These are phyloP conservation scores for Fusarium bulbicola DNA, from an alignment of 2,329 filamentous ascomycete species.

Conservation along the genomic window DNA sequence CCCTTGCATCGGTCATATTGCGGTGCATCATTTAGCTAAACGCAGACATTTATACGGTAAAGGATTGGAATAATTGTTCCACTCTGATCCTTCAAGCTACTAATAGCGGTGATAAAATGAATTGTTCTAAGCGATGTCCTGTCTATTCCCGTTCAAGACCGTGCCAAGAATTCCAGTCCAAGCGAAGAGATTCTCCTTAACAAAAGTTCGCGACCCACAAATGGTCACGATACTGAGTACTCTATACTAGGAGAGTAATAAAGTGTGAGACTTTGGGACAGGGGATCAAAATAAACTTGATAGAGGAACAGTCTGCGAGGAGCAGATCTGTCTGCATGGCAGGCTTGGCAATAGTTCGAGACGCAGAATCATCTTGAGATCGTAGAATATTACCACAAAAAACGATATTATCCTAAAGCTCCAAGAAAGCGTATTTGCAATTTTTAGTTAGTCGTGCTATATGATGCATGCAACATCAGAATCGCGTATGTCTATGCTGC, in stretches of 20 bases:
- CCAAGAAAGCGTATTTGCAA: too few species aligned
- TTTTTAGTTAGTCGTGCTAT: neutral
- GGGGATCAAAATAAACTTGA: accelerated
- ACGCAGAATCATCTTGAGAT: neutral
- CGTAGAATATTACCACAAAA: too few species aligned
- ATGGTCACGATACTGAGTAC: accelerated
- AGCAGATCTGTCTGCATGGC: too few species aligned
- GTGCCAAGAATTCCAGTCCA: neutral
- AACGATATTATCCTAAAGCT: too few species aligned
- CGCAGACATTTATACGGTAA: neutral
- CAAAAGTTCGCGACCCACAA: neutral
- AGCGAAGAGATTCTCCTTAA: neutral
- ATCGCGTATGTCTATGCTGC: neutral
- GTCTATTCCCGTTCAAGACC: neutral
- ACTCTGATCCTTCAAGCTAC: neutral
- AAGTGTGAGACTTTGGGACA: accelerated
- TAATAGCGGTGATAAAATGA: neutral
- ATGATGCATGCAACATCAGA: neutral
- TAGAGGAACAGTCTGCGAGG: neutral
- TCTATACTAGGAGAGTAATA: accelerated
- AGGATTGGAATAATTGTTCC: neutral
- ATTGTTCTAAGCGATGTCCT: neutral
- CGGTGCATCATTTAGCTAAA: neutral
- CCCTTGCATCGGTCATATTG: neutral
- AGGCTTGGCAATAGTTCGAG: neutral